Percentiles rank a stretch among this genome's conserved stretches.
Conservation (phyloP, 202 grass and related monocot species). For the Panicum virgatum region DNA sequence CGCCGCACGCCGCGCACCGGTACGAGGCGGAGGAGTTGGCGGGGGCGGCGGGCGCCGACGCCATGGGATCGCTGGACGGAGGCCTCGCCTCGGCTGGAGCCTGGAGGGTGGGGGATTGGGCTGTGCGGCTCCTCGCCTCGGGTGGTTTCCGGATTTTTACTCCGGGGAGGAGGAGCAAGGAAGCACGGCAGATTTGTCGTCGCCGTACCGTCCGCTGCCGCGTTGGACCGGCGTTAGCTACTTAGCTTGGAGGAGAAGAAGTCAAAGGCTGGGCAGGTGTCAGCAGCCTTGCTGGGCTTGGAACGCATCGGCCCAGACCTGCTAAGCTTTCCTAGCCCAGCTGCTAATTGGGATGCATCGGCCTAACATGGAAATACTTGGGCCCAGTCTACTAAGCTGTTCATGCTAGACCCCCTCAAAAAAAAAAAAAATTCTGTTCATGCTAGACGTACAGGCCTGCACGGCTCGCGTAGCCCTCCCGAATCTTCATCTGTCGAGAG, state of each 20-base stretch:
- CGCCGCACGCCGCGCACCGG: constrained; percentile 62
- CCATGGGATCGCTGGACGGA: background rate
- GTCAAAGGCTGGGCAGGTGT: no score
- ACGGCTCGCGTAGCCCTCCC: no score
- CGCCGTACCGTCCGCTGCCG: background rate
- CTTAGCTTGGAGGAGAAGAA: background rate
- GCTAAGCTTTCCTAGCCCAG: no score
- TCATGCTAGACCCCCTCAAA: no score
- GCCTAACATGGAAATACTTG: background rate
- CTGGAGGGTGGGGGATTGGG: background rate
- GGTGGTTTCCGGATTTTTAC: background rate
- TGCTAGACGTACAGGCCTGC: no score
- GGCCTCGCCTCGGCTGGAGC: background rate
- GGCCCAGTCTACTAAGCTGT: background rate
- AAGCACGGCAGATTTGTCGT: background rate
- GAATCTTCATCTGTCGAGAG: no score
- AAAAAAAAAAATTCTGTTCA: no score
- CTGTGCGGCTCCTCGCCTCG: no score
- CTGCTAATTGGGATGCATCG: no score
- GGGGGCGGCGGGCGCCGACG: background rate
- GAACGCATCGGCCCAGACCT: no score
- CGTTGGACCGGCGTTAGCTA: constrained; percentile 5
- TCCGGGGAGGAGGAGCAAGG: background rate
- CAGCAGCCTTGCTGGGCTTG: no score
- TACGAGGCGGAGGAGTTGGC: background rate